phyloP scores from a whole-genome alignment of 139 green algal genomes.

The Nannochloris sp. region DNA sequence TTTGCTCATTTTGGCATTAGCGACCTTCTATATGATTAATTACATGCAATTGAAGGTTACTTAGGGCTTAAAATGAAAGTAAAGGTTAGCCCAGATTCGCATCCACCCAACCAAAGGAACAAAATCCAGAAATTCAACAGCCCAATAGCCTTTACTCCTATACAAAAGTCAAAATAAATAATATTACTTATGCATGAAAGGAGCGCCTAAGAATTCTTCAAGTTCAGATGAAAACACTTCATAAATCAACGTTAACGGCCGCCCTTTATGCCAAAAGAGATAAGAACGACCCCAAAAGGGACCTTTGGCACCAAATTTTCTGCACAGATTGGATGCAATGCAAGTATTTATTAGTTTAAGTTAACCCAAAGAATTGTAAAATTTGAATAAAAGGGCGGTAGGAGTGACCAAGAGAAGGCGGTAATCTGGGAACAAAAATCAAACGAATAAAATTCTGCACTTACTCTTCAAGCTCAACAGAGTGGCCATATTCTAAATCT shows the following conservation, averaged over 20 bases:
- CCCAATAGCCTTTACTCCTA: too few relatives aligned
- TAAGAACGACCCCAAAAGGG: slow-evolving; percentile 91
- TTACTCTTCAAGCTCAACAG: slow-evolving; percentile 41
- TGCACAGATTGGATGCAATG: slow-evolving; percentile 8
- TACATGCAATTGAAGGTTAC: too few relatives aligned
- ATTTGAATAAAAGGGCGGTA: not conserved
- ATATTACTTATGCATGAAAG: too few relatives aligned
- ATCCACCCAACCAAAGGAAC: too few relatives aligned
- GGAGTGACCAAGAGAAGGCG: not conserved
- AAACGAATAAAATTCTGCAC: not conserved
- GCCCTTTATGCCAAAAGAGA: slow-evolving; percentile 79
- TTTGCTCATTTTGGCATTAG: too few relatives aligned
- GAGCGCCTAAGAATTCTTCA: slow-evolving; percentile 33
- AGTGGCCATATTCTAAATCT: slow-evolving; percentile 60
- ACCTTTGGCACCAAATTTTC: slow-evolving; percentile 37
- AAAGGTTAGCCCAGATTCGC: too few relatives aligned
- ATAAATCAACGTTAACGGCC: slow-evolving; percentile 90
- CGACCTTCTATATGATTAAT: too few relatives aligned
- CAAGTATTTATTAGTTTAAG: not conserved
- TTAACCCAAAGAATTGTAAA: not conserved
- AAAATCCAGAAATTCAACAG: too few relatives aligned
- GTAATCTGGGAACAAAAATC: not conserved
- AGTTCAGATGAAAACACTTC: slow-evolving; percentile 80
- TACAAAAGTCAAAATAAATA: too few relatives aligned
- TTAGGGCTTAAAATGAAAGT: too few relatives aligned